Percentiles rank a stretch among this genome's conserved stretches.
Evolutionary conservation across 768 basidiomycete genomes (phyloP).

Genomic region (Suillus placidus): DNA sequence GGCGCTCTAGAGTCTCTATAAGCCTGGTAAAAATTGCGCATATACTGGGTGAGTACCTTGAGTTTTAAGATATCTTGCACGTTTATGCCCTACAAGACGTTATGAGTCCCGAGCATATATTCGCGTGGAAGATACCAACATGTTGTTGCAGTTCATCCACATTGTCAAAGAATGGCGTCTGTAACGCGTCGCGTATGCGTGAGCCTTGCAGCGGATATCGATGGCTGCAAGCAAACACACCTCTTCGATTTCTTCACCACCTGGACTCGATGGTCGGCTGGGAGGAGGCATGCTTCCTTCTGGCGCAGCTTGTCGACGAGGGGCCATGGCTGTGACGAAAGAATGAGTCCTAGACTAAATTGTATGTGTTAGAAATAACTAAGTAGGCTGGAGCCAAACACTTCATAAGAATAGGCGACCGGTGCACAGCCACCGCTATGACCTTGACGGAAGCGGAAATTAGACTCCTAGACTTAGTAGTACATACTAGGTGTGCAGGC

Average conservation of each 20-base stretch:
- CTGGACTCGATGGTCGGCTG: constrained; percentile 30
- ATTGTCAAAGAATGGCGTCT: constrained; percentile 71
- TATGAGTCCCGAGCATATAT: constrained; percentile 14
- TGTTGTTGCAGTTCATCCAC: constrained; percentile 88
- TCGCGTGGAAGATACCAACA: constrained; percentile 39
- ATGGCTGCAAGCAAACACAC: constrained; percentile 22
- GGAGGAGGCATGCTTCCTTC: constrained; percentile 32
- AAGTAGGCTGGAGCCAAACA: neutral
- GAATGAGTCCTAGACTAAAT: neutral
- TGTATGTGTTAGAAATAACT: neutral
- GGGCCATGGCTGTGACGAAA: constrained; percentile 23
- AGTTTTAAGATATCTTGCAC: constrained; percentile 94
- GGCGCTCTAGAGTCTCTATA: constrained; percentile 51
- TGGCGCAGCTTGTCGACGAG: constrained; percentile 29
- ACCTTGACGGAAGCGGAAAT: neutral
- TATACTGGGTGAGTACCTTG: constrained; percentile 53
- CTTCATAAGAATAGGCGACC: neutral
- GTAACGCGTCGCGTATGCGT: neutral
- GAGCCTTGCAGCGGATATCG: constrained; percentile 1
- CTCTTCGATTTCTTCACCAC: constrained; percentile 46
- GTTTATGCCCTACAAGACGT: constrained; percentile 75
- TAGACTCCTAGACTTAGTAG: neutral
- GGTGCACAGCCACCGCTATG: constrained; percentile 2
- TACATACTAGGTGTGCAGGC: neutral
- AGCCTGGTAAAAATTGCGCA: constrained; percentile 6